phyloP scores from a whole-genome alignment of 116 monocot genomes.

The Trichopus zeylanicus region DNA sequence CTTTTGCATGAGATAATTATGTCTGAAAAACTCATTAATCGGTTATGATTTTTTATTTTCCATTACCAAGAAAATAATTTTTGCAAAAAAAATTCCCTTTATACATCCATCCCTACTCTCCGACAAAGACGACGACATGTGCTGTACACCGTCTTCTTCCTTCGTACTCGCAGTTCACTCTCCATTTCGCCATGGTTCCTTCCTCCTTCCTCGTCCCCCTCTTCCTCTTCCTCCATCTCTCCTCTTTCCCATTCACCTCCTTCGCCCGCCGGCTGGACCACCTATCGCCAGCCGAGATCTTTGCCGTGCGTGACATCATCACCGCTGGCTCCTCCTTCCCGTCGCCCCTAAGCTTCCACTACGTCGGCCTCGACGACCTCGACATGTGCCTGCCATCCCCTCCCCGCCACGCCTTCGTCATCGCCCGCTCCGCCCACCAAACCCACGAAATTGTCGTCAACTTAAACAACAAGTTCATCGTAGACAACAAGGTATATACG shows the following conservation, averaged over 20 bases:
- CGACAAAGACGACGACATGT: no score
- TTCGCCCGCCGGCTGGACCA: constrained; percentile 33
- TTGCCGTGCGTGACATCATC: constrained; percentile 20
- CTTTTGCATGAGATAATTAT: no score
- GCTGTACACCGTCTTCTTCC: no score
- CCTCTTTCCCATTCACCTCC: not conserved
- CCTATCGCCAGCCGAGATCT: constrained; percentile 15
- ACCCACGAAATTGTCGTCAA: constrained; percentile 46
- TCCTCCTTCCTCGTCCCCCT: not conserved
- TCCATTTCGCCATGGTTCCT: no score
- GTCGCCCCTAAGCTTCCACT: constrained; percentile 40
- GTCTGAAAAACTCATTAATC: no score
- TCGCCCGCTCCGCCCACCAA: constrained; percentile 21
- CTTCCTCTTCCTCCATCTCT: not conserved
- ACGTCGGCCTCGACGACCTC: constrained; percentile 55
- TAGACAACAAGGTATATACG: constrained; percentile 19
- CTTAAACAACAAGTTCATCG: constrained; percentile 14
- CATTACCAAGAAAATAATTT: no score
- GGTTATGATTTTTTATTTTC: no score
- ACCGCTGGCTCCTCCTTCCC: constrained; percentile 33
- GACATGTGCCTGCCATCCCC: constrained; percentile 32
- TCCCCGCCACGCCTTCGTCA: constrained; percentile 37
- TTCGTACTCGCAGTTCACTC: no score
- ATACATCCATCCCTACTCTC: no score
- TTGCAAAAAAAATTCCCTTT: no score